These are phyloP conservation scores for Psilocybe tampanensis DNA, from an alignment of 768 basidiomycete species.

Conservation along the genomic window DNA sequence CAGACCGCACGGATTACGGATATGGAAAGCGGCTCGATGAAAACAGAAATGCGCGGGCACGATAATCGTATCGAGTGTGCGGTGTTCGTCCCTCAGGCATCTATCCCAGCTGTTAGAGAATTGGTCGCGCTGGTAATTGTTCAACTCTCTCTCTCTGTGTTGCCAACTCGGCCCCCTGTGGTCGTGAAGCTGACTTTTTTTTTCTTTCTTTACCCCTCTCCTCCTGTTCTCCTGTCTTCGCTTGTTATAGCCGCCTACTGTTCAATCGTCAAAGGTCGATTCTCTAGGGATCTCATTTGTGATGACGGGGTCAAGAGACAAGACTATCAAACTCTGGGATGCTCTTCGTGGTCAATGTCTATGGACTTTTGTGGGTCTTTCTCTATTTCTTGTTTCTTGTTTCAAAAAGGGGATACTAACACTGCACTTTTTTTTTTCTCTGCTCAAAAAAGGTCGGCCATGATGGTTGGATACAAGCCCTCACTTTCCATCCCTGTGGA, in stretches of 20 bases:
- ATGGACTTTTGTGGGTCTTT: slow-evolving; percentile 62
- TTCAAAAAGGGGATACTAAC: slow-evolving; percentile 7
- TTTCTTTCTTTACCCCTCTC: neutral
- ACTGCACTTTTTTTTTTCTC: too few relatives aligned
- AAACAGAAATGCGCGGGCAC: slow-evolving; percentile 84
- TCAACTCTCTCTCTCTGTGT: too few relatives aligned
- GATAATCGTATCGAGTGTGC: slow-evolving; percentile 86
- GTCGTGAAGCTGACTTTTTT: neutral
- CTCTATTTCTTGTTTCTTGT: slow-evolving; percentile 1
- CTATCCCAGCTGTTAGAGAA: slow-evolving; percentile 78
- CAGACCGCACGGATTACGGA: slow-evolving; percentile 26
- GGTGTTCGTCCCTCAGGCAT: slow-evolving; percentile 76
- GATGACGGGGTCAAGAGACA: slow-evolving; percentile 87
- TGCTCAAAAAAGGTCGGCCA: slow-evolving; percentile 70
- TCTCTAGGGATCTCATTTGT: slow-evolving; percentile 50
- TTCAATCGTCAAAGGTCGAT: slow-evolving; percentile 30
- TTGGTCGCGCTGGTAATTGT: slow-evolving; percentile 70
- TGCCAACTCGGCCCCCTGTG: neutral
- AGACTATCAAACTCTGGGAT: slow-evolving; percentile 93
- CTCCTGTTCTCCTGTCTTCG: too few relatives aligned
- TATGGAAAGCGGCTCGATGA: slow-evolving; percentile 63
- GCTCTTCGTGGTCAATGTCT: slow-evolving; percentile 79
- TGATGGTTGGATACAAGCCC: slow-evolving; percentile 88
- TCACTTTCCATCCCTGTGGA: slow-evolving; percentile 89
- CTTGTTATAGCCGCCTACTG: slow-evolving; percentile 26